Evolutionary conservation across 2,329 filamentous ascomycete species (phyloP), one percentile per base, ranked within the genome.

Genomic region (Cordyceps farinosa): DNA sequence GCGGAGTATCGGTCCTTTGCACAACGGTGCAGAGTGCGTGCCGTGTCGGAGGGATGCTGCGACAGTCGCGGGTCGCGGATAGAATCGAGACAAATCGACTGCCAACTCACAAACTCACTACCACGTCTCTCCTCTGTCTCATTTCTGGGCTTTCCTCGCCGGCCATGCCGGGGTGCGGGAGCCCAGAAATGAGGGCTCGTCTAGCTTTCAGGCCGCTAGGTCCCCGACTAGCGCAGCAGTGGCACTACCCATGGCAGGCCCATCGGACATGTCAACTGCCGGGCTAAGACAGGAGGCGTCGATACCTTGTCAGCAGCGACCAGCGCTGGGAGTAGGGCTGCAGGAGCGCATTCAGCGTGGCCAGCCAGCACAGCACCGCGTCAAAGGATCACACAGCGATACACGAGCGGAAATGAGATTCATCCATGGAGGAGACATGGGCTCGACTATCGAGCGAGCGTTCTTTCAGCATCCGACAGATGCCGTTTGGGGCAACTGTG

Each of bases 21-120:
- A 22, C 22, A 22, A 22, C 22, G 42, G 10, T 27, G 47, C 45
- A 13, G 15, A 13, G 34, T 38, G 7, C 34, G 11, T 38, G 7
- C 34, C 9, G 34, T 38, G 5, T 40, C 38, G 9, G 10, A 5
- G 38, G 5, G 5, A 40, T 13, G 42, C 7, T 45, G 42, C 42
- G 42, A 45, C 42, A 45, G 42, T 22, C 22, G 22, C 22, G 34
- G 9, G 34, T 34, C 5, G 38, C 52, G 40, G 32, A 17, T 27
- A 56, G 40, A 56, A 27, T 44, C 53, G 53, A 56, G 53, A 56
- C 53, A 56, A 4, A 22, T 15, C 27, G 53, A 38, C 40, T 45
- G 38, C 29, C 51, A 15, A 6, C 22, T 47, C n/a, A 11, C 10
- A 1, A 15, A 13, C 15, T 9, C 3, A 6, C 34, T 34, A 9